Base-by-base conservation (phyloP, 495 filamentous ascomycete species). In the Podospora pseudocomata region DNA sequence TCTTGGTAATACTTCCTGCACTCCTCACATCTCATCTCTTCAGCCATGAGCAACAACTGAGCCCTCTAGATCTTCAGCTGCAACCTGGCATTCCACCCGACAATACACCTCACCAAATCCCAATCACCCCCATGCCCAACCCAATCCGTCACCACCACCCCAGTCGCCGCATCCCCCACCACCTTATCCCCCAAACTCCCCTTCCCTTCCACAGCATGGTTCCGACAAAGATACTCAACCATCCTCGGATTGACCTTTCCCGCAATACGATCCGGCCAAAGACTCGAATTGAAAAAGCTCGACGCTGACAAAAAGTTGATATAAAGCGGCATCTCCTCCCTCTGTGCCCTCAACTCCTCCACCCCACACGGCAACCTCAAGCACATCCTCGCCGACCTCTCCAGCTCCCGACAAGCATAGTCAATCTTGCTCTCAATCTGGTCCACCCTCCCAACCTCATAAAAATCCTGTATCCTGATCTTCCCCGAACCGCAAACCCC, bases 221-320 rank as follows among this genome's bases (percentile, higher is more conserved):
- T 85, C 73, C 86, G 78, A 71, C 92, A 95, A 57, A 97, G 77
- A 79, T 90, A 92, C 63, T 92, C 88, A 55, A 92, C 84, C 30
- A 92, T 84, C n/a, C 88, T 90, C n/a, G 95, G 92, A 80, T 99
- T 99, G 23, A 96, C 82, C 82, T 92, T 94, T 34, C 87, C 88
- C n/a, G 94, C 94, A 73, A 98, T 90, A 80, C 86, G 90, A 75
- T 97, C 94, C 9, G 95, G 95, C 95, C 95, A 99, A 73, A 91
- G 96, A 64, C 88, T 87, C 0, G 89, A 80, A 71, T 90, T 94
- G 88, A 93, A 99, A 82, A 99, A 97, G 80, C 96, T 97, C 75
- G 89, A 92, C 1, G 88, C 95, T 60, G 85, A 92, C 66, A 97
- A 75, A 75, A 97, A 99, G 77, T 98, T 99, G 75, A 99, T 80